phyloP scores from a whole-genome alignment of 805 yeast species.

The Nakazawaea peltata region DNA sequence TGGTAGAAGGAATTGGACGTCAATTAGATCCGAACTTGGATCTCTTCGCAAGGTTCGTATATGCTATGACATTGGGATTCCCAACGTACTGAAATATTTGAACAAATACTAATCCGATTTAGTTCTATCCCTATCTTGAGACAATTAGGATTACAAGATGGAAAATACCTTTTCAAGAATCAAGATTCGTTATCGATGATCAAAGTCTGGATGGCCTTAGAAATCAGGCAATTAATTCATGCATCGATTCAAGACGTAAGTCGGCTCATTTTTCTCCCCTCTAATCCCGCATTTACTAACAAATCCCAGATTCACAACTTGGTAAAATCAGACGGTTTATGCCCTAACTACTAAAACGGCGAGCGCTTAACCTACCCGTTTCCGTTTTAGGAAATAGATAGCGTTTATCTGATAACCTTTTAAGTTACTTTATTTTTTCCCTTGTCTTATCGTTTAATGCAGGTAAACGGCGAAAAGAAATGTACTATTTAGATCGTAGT shows the following conservation, averaged over 20 bases:
- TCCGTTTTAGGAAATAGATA: too few relatives aligned
- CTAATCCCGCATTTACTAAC: conserved; percentile 11
- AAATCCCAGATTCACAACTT: conserved; percentile 33
- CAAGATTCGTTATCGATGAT: conserved; percentile 70
- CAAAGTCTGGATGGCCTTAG: conserved; percentile 86
- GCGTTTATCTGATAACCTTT: too few relatives aligned
- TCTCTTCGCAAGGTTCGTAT: conserved; percentile 92
- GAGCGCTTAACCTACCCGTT: conserved; percentile 20
- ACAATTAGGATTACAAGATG: conserved; percentile 68
- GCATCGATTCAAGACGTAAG: conserved; percentile 77
- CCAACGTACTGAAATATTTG: conserved; percentile 23
- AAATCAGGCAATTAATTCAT: conserved; percentile 76
- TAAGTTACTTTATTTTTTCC: too few relatives aligned
- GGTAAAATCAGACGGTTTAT: conserved; percentile 56
- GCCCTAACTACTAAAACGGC: conserved; percentile 58
- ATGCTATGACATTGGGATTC: conserved; percentile 28
- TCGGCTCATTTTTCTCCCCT: conserved; percentile 11
- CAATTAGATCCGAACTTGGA: conserved; percentile 90
- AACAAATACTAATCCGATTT: conserved; percentile 10
- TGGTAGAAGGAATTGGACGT: conserved; percentile 92
- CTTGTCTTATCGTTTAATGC: too few relatives aligned
- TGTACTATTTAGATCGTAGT: too few relatives aligned
- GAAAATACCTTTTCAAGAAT: conserved; percentile 45
- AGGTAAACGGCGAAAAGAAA: too few relatives aligned
- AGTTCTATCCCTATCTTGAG: conserved; percentile 82